These are phyloP conservation scores for Sedum album DNA, from an alignment of 164 flowering plant genomes.

Conservation along the genomic window DNA sequence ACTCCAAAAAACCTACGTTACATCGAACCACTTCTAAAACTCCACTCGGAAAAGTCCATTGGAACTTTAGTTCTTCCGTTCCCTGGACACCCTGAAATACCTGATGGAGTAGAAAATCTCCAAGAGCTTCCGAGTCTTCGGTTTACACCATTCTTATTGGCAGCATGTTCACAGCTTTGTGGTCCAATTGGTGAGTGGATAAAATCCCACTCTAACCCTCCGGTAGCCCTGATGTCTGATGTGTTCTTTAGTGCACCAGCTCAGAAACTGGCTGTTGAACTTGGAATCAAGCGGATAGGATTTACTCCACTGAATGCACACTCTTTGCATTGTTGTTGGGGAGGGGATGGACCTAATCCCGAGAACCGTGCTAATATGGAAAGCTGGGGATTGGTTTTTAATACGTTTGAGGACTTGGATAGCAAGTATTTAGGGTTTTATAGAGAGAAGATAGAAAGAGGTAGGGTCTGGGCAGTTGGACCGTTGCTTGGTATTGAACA, in stretches of 20 bases:
- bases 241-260: not conserved
- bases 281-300: not conserved
- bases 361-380: not conserved
- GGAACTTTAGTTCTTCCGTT: not conserved
- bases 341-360: not conserved
- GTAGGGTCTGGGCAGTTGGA: not conserved
- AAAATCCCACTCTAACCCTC: not conserved
- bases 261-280: not conserved
- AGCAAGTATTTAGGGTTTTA: not conserved
- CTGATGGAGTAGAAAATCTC: not conserved
- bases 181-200: not conserved
- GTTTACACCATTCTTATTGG: not conserved
- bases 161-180: not conserved
- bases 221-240: not conserved
- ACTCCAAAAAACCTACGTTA: not conserved
- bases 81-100: not conserved
- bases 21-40: not conserved
- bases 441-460: not conserved
- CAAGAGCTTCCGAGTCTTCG: not conserved
- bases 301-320: not conserved
- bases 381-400: not conserved
- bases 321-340: conserved; percentile 1
- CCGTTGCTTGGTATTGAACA: not conserved
- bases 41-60: not conserved
- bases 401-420: not conserved